Evolutionary conservation across 306 rosid species (phyloP).

Genomic region (Cotoneaster glaucophyllus): DNA sequence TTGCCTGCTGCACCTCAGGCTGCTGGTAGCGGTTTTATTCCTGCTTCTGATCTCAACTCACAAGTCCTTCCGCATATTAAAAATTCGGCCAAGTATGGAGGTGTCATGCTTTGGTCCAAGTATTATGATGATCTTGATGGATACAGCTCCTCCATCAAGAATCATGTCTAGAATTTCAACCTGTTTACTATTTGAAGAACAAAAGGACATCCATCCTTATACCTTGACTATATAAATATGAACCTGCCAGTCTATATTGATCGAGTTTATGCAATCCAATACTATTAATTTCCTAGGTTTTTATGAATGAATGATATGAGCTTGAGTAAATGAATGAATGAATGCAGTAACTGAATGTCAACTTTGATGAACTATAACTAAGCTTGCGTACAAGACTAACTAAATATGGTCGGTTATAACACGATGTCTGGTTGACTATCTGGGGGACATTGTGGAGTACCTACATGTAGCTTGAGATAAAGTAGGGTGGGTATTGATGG

Average conservation of each 20-base stretch:
- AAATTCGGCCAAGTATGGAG: constrained; percentile 30
- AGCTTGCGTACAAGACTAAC: background rate
- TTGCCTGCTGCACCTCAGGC: constrained; percentile 53
- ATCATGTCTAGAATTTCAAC: too few species aligned
- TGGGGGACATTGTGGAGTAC: constrained; percentile 83
- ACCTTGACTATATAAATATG: too few species aligned
- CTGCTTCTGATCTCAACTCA: constrained; percentile 18
- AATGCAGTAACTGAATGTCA: background rate
- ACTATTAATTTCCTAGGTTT: background rate
- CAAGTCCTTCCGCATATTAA: constrained; percentile 27
- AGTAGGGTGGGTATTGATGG: constrained; percentile 64
- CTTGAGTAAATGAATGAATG: background rate
- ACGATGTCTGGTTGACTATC: constrained; percentile 31
- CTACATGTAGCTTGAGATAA: constrained; percentile 85
- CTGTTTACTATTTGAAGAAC: too few species aligned
- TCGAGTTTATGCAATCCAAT: background rate
- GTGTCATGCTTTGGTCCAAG: constrained; percentile 39
- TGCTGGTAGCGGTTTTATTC: constrained; percentile 34
- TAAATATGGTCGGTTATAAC: background rate
- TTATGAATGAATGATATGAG: background rate
- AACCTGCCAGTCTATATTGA: background rate
- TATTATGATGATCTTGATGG: constrained; percentile 20
- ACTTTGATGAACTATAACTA: background rate
- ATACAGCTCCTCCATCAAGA: constrained; percentile 29
- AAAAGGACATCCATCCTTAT: background rate